A percentile compares a stretch with the other conserved stretches of the same genome.
Conservation (phyloP, 257 asterid genomes). For the Salvia splendens region DNA sequence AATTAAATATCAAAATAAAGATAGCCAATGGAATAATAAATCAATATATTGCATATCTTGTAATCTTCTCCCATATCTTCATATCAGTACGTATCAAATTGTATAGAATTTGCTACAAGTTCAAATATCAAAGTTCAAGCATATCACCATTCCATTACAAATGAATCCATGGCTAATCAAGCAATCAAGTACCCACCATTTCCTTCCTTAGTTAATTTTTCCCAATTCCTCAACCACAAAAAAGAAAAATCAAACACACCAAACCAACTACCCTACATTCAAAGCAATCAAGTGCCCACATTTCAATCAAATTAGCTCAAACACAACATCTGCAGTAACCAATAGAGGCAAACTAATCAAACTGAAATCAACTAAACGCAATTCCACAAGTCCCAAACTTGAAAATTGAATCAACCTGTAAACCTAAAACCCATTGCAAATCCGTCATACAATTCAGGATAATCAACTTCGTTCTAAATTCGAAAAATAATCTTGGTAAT, state of each 20-base stretch:
- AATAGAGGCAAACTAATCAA: conserved; percentile 24
- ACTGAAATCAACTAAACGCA: conserved; percentile 23
- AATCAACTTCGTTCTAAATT: conserved; percentile 21
- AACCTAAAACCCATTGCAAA: conserved; percentile 13
- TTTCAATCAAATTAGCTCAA: conserved; percentile 7
- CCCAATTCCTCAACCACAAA: neutral
- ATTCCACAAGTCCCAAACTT: neutral
- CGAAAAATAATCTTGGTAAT: neutral
- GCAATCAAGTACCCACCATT: neutral
- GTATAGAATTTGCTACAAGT: neutral
- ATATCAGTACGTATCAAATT: no score
- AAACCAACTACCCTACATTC: conserved; percentile 27
- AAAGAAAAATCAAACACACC: conserved; percentile 5
- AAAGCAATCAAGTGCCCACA: conserved; percentile 14
- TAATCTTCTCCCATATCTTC: no score
- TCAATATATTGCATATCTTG: no score
- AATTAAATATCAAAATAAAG: no score
- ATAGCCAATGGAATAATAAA: no score
- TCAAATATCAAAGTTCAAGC: neutral
- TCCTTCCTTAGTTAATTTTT: neutral
- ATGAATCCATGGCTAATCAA: neutral
- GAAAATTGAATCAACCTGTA: conserved; percentile 7
- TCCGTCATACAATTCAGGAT: conserved; percentile 15
- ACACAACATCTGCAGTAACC: conserved; percentile 18
- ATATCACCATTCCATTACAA: neutral